These are phyloP conservation scores for Phytophthora syringae DNA, from an alignment of 352 stramenopile genomes.

Conservation along the genomic window DNA sequence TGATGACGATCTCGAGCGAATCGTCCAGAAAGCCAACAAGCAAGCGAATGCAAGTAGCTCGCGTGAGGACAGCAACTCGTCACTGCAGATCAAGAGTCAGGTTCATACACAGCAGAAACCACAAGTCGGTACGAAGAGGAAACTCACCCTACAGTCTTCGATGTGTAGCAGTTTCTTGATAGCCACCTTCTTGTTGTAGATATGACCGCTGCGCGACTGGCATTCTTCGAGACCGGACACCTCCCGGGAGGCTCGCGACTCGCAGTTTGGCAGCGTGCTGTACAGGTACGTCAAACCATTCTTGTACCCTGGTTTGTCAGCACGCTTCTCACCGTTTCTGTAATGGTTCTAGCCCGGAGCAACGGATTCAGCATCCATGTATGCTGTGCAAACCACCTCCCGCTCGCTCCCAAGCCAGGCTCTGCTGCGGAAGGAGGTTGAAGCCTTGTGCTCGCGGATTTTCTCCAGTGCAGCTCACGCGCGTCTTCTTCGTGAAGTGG, in stretches of 20 bases:
- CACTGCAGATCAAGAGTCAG: slow-evolving; percentile 75
- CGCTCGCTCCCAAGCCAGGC: slow-evolving; percentile 60
- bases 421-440: slow-evolving; percentile 71
- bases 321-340: neutral
- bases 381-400: slow-evolving; percentile 70
- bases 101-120: slow-evolving; percentile 32
- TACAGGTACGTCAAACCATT: slow-evolving; percentile 38
- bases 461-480: slow-evolving; percentile 68
- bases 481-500: slow-evolving; percentile 37
- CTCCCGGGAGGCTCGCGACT: slow-evolving; percentile 52
- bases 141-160: neutral
- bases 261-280: slow-evolving; percentile 60
- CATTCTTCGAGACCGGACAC: slow-evolving; percentile 46
- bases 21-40: slow-evolving; percentile 62
- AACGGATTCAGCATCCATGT: slow-evolving; percentile 69
- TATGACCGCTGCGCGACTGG: slow-evolving; percentile 29
- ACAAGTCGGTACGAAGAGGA: slow-evolving; percentile 33
- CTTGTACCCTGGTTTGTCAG: neutral
- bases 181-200: slow-evolving; percentile 36
- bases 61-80: slow-evolving; percentile 63
- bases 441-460: slow-evolving; percentile 64
- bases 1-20: slow-evolving; percentile 64
- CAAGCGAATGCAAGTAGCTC: slow-evolving; percentile 42
- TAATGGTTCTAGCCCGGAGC: slow-evolving; percentile 16
- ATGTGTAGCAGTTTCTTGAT: neutral